Base-by-base conservation (phyloP, 805 yeast genomes). In the Nakazawaea wyomingensis region DNA sequence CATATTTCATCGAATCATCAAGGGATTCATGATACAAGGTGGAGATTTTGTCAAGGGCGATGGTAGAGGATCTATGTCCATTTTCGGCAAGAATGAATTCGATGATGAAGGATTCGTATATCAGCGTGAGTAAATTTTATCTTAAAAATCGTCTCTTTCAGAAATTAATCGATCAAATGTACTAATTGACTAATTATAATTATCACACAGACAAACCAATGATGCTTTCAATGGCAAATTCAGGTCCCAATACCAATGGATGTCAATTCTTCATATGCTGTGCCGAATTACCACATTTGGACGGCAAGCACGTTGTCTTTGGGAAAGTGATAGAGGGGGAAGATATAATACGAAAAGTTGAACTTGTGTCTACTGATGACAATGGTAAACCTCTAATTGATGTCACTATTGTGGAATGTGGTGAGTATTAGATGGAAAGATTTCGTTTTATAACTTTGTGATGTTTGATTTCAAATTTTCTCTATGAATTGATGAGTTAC, bases 241-340 rank as follows among this genome's bases (percentile, higher is more conserved):
- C 68, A 4, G 76, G 76, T 1, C 64, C 69, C 2, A 56, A 71
- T 49, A 64, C 74, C 13, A 72, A 71, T 50, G 74, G 76, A 19
- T 68, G 68, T 21, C 76, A 70, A 48, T 65, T 76, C 54, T 69
- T 69, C 62, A 57, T 71, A 38, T 64, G 66, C 34, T 49, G 59
- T 26, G 56, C 50, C 0, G 56, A 56, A 3, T 52, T 60, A 38
- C 60, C 63, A 20, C 67, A 65, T 48, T 53, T 73, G 38, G 72
- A 73, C 49, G 68, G 68, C 1, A 69, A 65, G 48, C 76, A 73
- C 47, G 76, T 71, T 9, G 78, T 74, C 0, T 72, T 74, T 53
- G 78, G 78, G 1, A 51, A 55, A 28, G 72, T 74, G 5, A 55
- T 71, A 5, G 76, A 68, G 38, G 78, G 78, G 1, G 50, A 51